Conservation (phyloP, 2,329 filamentous ascomycete species). For the Pestalotiopsis sp. region DNA sequence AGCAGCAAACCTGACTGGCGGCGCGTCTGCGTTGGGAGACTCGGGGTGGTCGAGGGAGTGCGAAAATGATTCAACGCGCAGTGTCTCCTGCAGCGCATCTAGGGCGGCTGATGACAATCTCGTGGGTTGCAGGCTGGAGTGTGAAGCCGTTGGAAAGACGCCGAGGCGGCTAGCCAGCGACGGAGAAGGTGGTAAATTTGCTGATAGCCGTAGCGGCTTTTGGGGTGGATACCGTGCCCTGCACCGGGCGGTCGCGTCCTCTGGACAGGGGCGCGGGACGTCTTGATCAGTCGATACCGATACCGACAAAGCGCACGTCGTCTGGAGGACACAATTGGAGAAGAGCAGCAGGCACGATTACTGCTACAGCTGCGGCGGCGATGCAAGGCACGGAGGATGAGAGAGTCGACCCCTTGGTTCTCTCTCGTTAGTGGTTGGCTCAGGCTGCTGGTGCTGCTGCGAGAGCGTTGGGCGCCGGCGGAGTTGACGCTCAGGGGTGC, state of each 20-base stretch:
- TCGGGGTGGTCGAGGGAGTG: constrained; percentile 11
- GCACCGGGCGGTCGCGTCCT: background rate
- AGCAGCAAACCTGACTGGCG: background rate
- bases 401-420: background rate
- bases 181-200: constrained; percentile 14
- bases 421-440: background rate
- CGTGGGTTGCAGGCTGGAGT: constrained; percentile 26
- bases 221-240: constrained; percentile 2
- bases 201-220: constrained; percentile 16
- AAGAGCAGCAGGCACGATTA: background rate
- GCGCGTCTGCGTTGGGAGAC: constrained; percentile 1
- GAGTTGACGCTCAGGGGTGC: constrained; percentile 12
- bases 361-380: background rate
- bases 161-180: constrained; percentile 1
- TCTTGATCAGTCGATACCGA: background rate
- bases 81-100: constrained; percentile 21
- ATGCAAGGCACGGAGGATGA: constrained; percentile 7
- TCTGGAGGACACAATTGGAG: background rate
- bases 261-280: background rate
- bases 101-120: constrained; percentile 32
- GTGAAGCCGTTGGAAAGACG: constrained; percentile 35
- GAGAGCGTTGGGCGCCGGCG: background rate
- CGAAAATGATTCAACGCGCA: constrained; percentile 10
- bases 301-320: no score
- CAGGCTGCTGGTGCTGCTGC: constrained; percentile 13